Evolutionary conservation across 2,329 filamentous ascomycete species (phyloP).

Genomic region (Curvularia sp.): DNA sequence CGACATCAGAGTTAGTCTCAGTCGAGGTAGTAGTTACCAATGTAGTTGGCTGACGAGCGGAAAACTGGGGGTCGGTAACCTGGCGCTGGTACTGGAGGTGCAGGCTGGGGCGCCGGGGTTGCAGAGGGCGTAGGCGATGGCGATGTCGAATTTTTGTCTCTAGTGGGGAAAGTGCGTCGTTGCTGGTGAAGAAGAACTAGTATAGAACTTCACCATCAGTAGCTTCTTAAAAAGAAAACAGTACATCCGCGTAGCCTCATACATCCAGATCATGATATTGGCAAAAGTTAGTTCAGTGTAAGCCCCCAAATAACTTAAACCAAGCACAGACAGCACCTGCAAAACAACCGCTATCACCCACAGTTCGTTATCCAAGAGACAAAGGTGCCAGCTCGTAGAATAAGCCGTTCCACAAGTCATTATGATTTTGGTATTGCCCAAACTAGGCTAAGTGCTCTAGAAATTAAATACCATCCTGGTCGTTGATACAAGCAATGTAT

Average conservation of each 20-base stretch:
- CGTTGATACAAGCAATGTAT: neutral
- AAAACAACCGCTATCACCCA: neutral
- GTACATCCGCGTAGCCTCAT: neutral
- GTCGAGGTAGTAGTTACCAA: neutral
- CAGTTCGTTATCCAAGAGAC: neutral
- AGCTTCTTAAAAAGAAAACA: neutral
- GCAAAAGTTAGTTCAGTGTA: neutral
- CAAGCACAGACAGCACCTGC: too few relatives aligned
- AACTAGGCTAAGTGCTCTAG: slow-evolving; percentile 58
- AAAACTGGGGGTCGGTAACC: neutral
- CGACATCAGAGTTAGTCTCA: neutral
- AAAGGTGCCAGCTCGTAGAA: slow-evolving; percentile 56
- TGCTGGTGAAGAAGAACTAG: neutral
- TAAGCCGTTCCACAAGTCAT: slow-evolving; percentile 63
- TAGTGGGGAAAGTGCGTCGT: too few relatives aligned
- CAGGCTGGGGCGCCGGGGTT: neutral
- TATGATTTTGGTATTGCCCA: slow-evolving; percentile 62
- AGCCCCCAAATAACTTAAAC: neutral
- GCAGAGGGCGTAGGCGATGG: neutral
- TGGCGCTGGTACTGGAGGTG: neutral
- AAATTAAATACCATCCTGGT: slow-evolving; percentile 39
- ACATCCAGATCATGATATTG: neutral
- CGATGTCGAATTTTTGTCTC: neutral
- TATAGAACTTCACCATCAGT: neutral
- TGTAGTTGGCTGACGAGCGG: neutral